Base-by-base conservation (phyloP, 2,329 filamentous ascomycete genomes). In the Blastomyces gilchristii region DNA sequence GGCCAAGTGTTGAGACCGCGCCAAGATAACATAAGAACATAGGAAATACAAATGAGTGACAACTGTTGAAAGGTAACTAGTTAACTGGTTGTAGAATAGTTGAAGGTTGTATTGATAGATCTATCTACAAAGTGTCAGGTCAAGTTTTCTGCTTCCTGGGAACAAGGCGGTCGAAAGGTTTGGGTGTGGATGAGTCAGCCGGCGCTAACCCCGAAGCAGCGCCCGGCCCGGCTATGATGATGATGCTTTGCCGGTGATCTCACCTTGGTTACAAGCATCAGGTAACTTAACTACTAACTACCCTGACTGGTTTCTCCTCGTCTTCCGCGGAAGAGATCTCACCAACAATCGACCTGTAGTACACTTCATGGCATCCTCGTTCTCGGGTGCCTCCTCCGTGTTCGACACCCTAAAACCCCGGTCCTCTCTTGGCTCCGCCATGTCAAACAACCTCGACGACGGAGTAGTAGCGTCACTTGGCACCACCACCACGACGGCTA, bases 381-480 rank as follows among this genome's bases (percentile, higher is more conserved):
- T 50, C 31, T 62, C 60, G 31, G 50, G 60, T 14, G 43, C 59
- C 14, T 62, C 60, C 39, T 62, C 50, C 37, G 50, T 62, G 49
- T 41, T 45, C 25, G 60, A 62, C 16, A 22, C 58, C 28, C 57
- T 62, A 25, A n/a, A 59, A 25, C 28, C 43, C 50, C 34, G 22
- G 28, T 45, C 60, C 59, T 58, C 41, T 39, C 14, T 41, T 49
- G n/a, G 50, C 37, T 52, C 60, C 61, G 54, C 34, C 60, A 66
- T 66, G 65, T 52, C 63, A 37, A 57, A 60, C 60, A 62, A 66
- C 43, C 34, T 11, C 9, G 37, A 49, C 49, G 39, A 25, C 37
- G n/a, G 53, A 56, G 4, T 12, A n/a, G 58, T 34, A 50, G 12
- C 59, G 25, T 50, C 53, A 22, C 18, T 45, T 45, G 31, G 58